Percentiles rank a stretch among this genome's conserved stretches.
Conservation (phyloP, 805 yeast genomes). For the Saccharomycopsis synnaedendra region DNA sequence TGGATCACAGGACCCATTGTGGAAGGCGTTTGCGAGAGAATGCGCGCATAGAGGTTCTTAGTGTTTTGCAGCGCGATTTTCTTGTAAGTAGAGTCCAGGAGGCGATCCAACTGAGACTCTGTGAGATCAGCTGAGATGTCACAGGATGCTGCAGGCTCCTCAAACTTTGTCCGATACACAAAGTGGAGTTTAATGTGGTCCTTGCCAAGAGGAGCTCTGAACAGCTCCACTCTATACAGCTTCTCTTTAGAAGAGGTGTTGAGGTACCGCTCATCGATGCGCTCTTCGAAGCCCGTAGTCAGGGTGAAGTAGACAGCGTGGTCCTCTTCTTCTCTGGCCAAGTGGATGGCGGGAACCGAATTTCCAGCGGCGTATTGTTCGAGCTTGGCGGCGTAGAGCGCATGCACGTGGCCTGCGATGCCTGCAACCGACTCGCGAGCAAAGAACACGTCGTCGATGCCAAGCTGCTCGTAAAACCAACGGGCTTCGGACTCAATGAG, state of each 20-base stretch:
- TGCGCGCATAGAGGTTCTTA: conserved; percentile 59
- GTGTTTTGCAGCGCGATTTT: conserved; percentile 74
- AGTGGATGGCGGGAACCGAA: conserved; percentile 53
- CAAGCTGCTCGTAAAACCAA: conserved; percentile 82
- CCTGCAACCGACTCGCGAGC: conserved; percentile 74
- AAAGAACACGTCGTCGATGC: conserved; percentile 87
- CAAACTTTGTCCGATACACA: conserved; percentile 64
- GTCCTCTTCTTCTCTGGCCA: conserved; percentile 67
- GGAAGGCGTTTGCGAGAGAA: conserved; percentile 54
- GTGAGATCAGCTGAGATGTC: conserved; percentile 3
- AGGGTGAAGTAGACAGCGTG: conserved; percentile 91
- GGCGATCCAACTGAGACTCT: conserved; percentile 11
- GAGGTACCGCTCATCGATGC: conserved; percentile 74
- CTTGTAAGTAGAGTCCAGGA: conserved; percentile 57
- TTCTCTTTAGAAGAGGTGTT: conserved; percentile 34
- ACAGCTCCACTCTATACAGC: conserved; percentile 66
- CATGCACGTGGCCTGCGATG: conserved; percentile 75
- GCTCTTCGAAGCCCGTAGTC: conserved; percentile 51
- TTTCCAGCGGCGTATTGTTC: conserved; percentile 74
- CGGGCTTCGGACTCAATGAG: conserved; percentile 76
- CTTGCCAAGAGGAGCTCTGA: conserved; percentile 48
- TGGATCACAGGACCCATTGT: conserved; percentile 91
- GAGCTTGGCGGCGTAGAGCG: conserved; percentile 85
- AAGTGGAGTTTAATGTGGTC: conserved; percentile 56
- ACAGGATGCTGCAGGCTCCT: conserved; percentile 18